phyloP scores from a whole-genome alignment of 805 yeast genomes.

The Pichia phayaonensis region DNA sequence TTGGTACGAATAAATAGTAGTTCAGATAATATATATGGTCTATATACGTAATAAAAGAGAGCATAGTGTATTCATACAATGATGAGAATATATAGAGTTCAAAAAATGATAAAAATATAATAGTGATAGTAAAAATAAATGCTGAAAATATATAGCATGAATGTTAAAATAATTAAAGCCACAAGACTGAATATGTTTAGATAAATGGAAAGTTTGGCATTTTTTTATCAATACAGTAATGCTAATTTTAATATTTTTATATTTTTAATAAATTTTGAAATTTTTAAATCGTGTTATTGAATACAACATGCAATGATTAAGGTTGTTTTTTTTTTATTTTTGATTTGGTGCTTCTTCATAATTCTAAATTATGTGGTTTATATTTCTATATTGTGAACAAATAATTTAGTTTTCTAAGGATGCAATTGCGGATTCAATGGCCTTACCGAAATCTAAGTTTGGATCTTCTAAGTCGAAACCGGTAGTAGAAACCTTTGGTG shows the following conservation, averaged over 20 bases:
- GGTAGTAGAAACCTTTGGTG: conserved; percentile 36
- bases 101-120: not conserved
- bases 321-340: not conserved
- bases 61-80: not conserved
- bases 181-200: no score
- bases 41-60: not conserved
- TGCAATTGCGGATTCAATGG: conserved; percentile 58
- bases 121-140: not conserved
- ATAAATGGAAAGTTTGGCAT: no score
- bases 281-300: not conserved
- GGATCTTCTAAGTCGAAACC: conserved; percentile 79
- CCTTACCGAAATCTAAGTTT: conserved; percentile 74
- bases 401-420: conserved; percentile 3
- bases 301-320: not conserved
- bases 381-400: not conserved
- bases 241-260: not conserved
- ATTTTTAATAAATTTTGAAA: not conserved
- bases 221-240: not conserved
- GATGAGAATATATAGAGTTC: not conserved
- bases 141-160: not conserved
- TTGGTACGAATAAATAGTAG: not conserved
- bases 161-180: not conserved
- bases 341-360: not conserved
- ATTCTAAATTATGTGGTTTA: not conserved
- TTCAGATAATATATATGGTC: not conserved